A percentile compares a stretch with the other conserved stretches of the same genome.
Evolutionary conservation across 352 stramenopile species (phyloP).

Genomic region (Nothophytophthora sp.): DNA sequence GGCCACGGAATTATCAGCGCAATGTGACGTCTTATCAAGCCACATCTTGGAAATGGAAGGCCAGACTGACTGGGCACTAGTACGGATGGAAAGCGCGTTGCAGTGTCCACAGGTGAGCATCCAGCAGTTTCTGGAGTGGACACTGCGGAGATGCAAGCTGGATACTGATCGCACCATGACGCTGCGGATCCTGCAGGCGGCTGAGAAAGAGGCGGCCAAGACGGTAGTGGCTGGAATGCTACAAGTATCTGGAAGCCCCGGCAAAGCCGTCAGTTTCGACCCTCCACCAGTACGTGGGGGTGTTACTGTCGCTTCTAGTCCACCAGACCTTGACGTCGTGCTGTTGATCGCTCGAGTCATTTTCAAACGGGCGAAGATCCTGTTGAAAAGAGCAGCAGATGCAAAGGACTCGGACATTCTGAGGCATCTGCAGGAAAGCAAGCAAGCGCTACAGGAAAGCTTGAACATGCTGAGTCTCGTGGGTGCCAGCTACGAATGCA

Average conservation of each 20-base stretch:
- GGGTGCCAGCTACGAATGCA: conserved; percentile 13
- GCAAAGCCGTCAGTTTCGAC: background rate
- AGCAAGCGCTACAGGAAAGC: conserved; percentile 17
- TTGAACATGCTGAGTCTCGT: conserved; percentile 16
- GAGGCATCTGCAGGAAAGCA: conserved; percentile 16
- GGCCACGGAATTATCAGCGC: background rate
- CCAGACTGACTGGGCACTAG: conserved; percentile 15
- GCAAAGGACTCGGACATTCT: background rate
- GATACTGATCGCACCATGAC: conserved; percentile 9
- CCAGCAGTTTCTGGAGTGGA: conserved; percentile 33
- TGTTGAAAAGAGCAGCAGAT: conserved; percentile 16
- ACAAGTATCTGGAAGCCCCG: conserved; percentile 2
- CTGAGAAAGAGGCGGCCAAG: conserved; percentile 24
- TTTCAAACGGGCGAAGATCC: conserved; percentile 29
- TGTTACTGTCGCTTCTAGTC: background rate
- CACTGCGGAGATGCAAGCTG: conserved; percentile 26
- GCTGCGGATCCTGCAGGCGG: conserved; percentile 10
- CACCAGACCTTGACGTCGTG: conserved; percentile 19
- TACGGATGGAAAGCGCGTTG: conserved; percentile 20
- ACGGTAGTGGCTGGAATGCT: conserved; percentile 13
- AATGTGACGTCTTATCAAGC: conserved; percentile 27
- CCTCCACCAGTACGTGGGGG: background rate
- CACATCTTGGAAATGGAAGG: conserved; percentile 45
- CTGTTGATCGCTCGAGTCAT: conserved; percentile 31
- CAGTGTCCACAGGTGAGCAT: conserved; percentile 23